Base-by-base conservation (phyloP, 1,284 basidiomycete genomes). In the Trametes polyzona region DNA sequence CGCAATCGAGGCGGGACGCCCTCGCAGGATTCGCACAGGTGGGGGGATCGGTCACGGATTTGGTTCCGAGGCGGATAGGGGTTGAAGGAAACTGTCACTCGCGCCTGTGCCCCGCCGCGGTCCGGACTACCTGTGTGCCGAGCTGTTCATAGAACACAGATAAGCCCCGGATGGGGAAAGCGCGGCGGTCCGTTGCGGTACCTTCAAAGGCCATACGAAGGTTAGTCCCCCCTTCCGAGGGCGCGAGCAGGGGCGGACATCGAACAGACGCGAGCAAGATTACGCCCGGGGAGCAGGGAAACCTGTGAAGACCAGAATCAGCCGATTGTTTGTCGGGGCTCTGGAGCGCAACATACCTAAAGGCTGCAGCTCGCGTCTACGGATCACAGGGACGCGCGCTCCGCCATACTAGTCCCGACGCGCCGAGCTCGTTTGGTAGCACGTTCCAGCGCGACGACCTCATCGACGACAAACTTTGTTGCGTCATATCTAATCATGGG, bases 71-170 rank as follows among this genome's bases (percentile, higher is more conserved):
- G 52, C 52, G 57, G 54, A 63, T 61, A 63, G 62, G 62, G 62
- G 62, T 55, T 55, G 47, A 58, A 56, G 58, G 42, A 55, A 43
- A 52, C 53, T 58, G 58, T 63, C 55, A 55, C 52, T 49, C 49
- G 40, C 47, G n/a, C 49, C 50, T 52, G 58, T 50, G 49, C 41
- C 46, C 51, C 43, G 39, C 26, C 32, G 49, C 61, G 61, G 61
- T 36, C 61, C 61, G 61, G 55, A 14, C 35, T 33, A 58, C 55
- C 58, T 60, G 50, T 52, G 52, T 40, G 55, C 61, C 61, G 61
- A 52, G 53, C 53, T 59, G 61, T 58, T 57, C 57, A 63, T 61
- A 63, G 62, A n/a, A n/a, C 50, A 63, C 57, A 61, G 62, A 63
- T 63, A 63, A 61, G 59, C 10, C 58, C 59, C 58, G 48, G 47